A percentile compares a stretch with the other conserved stretches of the same genome.
Conservation (phyloP, 495 filamentous ascomycete genomes). For the Aspergillus nanangensis region DNA sequence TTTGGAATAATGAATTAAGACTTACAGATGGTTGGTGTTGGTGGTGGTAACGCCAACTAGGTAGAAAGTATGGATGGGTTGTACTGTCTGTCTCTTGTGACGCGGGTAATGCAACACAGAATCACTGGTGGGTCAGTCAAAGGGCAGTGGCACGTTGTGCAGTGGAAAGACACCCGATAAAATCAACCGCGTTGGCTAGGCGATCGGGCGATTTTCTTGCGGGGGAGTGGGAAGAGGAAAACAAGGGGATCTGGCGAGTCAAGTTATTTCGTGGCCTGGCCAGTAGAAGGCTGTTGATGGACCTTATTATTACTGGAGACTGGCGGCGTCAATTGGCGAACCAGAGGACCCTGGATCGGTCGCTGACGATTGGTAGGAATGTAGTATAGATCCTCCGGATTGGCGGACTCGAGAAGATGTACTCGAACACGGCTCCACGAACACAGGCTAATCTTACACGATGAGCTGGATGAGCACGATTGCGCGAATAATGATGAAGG, state of each 20-base stretch:
- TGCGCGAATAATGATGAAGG: not conserved
- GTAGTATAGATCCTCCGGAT: slow-evolving; percentile 14
- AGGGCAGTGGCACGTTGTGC: slow-evolving; percentile 36
- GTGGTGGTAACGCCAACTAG: slow-evolving; percentile 26
- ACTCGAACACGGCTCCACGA: slow-evolving; percentile 6
- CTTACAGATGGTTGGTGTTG: slow-evolving; percentile 11
- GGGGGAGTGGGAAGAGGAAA: no score
- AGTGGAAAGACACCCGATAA: slow-evolving; percentile 16
- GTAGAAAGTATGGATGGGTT: no score
- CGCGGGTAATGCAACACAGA: slow-evolving; percentile 27
- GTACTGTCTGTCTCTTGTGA: no score
- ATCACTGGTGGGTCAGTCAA: slow-evolving; percentile 33
- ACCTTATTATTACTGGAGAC: slow-evolving; percentile 21
- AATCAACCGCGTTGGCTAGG: slow-evolving; percentile 9
- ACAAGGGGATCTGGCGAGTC: no score
- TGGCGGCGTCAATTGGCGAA: slow-evolving; percentile 39
- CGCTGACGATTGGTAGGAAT: slow-evolving; percentile 22
- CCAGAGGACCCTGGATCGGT: slow-evolving; percentile 32
- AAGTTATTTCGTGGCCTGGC: slow-evolving; percentile 15
- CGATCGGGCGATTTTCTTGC: slow-evolving; percentile 22
- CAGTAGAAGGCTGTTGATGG: slow-evolving; percentile 10
- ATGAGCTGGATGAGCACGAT: slow-evolving; percentile 1
- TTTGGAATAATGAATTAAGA: slow-evolving; percentile 19
- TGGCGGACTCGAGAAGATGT: slow-evolving; percentile 1
- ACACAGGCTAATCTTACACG: slow-evolving; percentile 3